These are phyloP conservation scores for Rhodosporidiobolus sp. DNA, from an alignment of 768 basidiomycete genomes.

Conservation along the genomic window DNA sequence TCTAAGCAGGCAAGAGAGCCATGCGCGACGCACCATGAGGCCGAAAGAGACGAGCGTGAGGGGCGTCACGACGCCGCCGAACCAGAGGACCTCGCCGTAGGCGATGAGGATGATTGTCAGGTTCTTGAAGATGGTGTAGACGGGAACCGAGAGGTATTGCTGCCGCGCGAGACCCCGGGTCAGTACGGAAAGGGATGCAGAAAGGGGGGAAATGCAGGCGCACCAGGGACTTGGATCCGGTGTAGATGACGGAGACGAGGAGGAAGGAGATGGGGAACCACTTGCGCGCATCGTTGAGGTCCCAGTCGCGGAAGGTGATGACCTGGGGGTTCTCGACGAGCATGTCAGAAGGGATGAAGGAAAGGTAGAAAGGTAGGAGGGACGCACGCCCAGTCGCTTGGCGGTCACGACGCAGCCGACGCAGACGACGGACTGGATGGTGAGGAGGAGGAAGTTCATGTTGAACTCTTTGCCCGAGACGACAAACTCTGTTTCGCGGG, in stretches of 20 bases:
- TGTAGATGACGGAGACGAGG: constrained; percentile 93
- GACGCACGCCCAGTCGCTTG: constrained; percentile 62
- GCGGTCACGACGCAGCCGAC: constrained; percentile 67
- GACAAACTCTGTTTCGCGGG: constrained; percentile 63
- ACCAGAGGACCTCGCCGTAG: constrained; percentile 97
- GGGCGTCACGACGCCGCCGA: constrained; percentile 80
- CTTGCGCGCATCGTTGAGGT: constrained; percentile 73
- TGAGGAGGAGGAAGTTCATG: constrained; percentile 93
- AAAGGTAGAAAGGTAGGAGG: neutral
- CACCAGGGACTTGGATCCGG: constrained; percentile 93
- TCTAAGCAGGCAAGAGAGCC: constrained; percentile 56
- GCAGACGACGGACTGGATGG: constrained; percentile 87
- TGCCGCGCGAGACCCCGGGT: constrained; percentile 48
- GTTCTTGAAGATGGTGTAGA: constrained; percentile 98
- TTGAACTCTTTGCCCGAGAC: constrained; percentile 89
- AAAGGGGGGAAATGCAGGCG: constrained; percentile 48
- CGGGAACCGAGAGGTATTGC: constrained; percentile 94
- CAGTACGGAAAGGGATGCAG: too few relatives aligned
- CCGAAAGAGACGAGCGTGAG: constrained; percentile 85
- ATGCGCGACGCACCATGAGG: constrained; percentile 88
- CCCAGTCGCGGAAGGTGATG: constrained; percentile 80
- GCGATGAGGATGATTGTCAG: constrained; percentile 98
- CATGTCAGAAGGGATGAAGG: neutral
- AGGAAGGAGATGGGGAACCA: constrained; percentile 95
- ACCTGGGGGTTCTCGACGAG: constrained; percentile 49